Evolutionary conservation across 202 grass and related monocot species (phyloP).

Genomic region (Schoenoplectus triqueter): DNA sequence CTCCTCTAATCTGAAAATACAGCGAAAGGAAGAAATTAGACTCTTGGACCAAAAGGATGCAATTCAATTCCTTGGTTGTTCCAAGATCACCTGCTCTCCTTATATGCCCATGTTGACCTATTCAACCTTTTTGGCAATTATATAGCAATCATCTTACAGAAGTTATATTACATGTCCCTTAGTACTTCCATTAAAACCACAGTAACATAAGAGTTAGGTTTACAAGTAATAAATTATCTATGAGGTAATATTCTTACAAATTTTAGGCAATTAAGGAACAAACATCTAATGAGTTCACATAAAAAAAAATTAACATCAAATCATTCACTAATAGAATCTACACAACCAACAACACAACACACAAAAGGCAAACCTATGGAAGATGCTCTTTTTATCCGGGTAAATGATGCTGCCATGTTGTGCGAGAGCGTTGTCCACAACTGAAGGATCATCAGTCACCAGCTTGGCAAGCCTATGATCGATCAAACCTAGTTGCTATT

Average conservation of each 20-base stretch:
- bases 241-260: neutral
- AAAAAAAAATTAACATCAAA: neutral
- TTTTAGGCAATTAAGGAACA: slow-evolving; percentile 5
- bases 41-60: slow-evolving; percentile 28
- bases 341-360: neutral
- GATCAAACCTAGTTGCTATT: slow-evolving; percentile 66
- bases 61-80: neutral
- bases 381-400: slow-evolving; percentile 80
- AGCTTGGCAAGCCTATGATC: slow-evolving; percentile 81
- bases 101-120: neutral
- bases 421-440: slow-evolving; percentile 87
- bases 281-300: neutral
- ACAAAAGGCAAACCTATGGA: slow-evolving; percentile 65
- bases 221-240: neutral
- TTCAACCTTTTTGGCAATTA: neutral
- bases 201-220: neutral
- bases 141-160: neutral
- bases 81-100: neutral
- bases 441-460: slow-evolving; percentile 94
- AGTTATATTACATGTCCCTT: neutral
- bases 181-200: neutral
- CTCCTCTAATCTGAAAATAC: slow-evolving; percentile 60
- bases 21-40: slow-evolving; percentile 40
- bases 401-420: slow-evolving; percentile 88
- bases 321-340: neutral